phyloP scores from a whole-genome alignment of 805 yeast species.

The Candida ascalaphidarum region DNA sequence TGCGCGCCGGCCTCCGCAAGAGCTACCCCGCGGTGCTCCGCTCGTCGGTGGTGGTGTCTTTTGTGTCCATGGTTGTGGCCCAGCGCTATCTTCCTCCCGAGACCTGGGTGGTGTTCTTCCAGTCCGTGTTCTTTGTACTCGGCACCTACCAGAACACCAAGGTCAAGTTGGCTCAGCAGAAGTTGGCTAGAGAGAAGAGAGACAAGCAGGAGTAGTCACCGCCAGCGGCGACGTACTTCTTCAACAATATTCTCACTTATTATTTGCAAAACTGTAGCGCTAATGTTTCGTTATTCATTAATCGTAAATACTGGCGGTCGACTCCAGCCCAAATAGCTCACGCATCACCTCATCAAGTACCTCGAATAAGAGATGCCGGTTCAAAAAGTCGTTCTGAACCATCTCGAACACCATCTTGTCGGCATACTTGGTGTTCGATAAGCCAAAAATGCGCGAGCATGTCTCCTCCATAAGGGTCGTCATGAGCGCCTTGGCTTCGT shows the following conservation, averaged over 20 bases:
- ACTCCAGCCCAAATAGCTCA: constrained; percentile 41
- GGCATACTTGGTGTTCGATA: constrained; percentile 54
- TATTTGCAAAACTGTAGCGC: no score
- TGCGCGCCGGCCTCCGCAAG: constrained; percentile 25
- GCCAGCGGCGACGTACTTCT: no score
- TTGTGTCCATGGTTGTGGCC: constrained; percentile 43
- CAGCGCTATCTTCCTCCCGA: constrained; percentile 51
- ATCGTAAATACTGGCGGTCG: no score
- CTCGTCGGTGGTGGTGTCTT: constrained; percentile 47
- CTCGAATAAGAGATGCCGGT: constrained; percentile 52
- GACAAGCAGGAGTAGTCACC: background rate
- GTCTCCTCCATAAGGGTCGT: constrained; percentile 53
- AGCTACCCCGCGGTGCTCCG: constrained; percentile 40
- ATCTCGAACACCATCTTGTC: constrained; percentile 50
- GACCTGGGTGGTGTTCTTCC: constrained; percentile 59
- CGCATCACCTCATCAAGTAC: constrained; percentile 49
- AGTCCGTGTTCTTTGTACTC: constrained; percentile 46
- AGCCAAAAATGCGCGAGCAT: constrained; percentile 69
- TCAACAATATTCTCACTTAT: no score
- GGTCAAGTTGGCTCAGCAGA: constrained; percentile 24
- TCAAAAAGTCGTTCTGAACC: constrained; percentile 67
- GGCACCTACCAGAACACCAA: constrained; percentile 57
- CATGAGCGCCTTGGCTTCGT: constrained; percentile 52
- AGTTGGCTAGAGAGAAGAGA: constrained; percentile 5
- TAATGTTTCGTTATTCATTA: no score